These are phyloP conservation scores for Termitomyces heimii DNA, from an alignment of 768 basidiomycete genomes.

Conservation along the genomic window DNA sequence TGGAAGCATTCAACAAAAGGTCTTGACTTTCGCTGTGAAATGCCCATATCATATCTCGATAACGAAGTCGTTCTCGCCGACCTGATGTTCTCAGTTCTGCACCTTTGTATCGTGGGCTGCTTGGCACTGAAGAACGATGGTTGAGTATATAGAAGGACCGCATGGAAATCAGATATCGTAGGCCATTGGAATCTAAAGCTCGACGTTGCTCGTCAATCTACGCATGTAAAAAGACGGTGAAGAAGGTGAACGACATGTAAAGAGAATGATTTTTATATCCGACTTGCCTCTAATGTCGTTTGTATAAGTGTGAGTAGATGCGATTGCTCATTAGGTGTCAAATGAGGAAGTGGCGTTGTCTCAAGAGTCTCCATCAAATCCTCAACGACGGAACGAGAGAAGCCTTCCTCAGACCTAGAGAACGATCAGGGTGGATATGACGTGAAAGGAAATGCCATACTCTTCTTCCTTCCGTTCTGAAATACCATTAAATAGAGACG, in stretches of 20 bases:
- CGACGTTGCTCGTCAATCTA: conserved; percentile 88
- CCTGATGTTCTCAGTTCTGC: conserved; percentile 40
- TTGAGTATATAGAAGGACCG: conserved; percentile 87
- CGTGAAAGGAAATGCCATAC: conserved; percentile 28
- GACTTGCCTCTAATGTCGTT: conserved; percentile 75
- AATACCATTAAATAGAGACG: conserved; percentile 43
- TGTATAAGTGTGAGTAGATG: conserved; percentile 82
- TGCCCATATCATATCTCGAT: conserved; percentile 96
- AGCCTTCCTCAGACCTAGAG: conserved; percentile 43
- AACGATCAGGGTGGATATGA: conserved; percentile 4
- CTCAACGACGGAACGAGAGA: conserved; percentile 55
- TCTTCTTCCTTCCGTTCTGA: conserved; percentile 35
- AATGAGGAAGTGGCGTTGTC: conserved; percentile 54
- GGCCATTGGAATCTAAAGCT: conserved; percentile 87
- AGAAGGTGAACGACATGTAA: not conserved
- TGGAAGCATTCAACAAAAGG: conserved; percentile 65
- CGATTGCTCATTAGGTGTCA: conserved; percentile 77
- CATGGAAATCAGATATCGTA: conserved; percentile 91
- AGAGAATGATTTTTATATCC: not conserved
- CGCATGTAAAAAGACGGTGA: not conserved
- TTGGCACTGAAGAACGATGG: conserved; percentile 46
- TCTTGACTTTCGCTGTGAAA: conserved; percentile 95
- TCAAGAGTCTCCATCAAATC: conserved; percentile 64
- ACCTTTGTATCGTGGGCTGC: conserved; percentile 38
- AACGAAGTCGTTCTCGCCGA: conserved; percentile 73